These are phyloP conservation scores for Oleoguttula mirabilis DNA, from an alignment of 495 filamentous ascomycete genomes.

Conservation along the genomic window DNA sequence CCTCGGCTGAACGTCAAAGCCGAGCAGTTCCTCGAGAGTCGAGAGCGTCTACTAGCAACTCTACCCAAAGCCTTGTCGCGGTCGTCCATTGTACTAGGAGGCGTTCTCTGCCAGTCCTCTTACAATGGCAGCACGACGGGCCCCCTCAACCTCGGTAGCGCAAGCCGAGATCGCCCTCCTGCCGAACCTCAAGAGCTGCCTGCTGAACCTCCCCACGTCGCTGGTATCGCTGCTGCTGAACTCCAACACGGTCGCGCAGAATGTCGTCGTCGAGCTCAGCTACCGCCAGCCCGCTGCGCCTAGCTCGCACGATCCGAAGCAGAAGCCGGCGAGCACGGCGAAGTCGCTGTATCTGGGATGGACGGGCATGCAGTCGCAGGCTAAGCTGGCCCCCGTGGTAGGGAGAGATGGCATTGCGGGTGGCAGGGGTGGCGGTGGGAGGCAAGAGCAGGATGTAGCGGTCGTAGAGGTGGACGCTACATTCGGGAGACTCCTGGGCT, in stretches of 20 bases:
- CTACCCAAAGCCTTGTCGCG: too few relatives aligned
- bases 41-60: too few relatives aligned
- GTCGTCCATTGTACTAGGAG: too few relatives aligned
- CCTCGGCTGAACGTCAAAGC: too few relatives aligned
- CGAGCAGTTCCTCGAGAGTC: too few relatives aligned
- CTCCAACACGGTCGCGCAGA: conserved; percentile 83
- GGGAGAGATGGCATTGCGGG: conserved; percentile 58
- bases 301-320: conserved; percentile 14
- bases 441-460: conserved; percentile 55
- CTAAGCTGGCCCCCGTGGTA: conserved; percentile 59
- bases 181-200: conserved; percentile 71
- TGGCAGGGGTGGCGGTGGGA: conserved; percentile 33
- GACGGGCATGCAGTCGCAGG: conserved; percentile 93
- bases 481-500: conserved; percentile 68
- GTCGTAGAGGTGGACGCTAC: conserved; percentile 82
- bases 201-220: conserved; percentile 84
- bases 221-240: conserved; percentile 71
- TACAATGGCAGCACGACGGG: too few relatives aligned
- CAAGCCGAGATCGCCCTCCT: conserved; percentile 42
- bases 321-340: conserved; percentile 32
- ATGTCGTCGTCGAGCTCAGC: conserved; percentile 81
- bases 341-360: conserved; percentile 77
- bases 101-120: too few relatives aligned
- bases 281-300: conserved; percentile 26
- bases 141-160: too few relatives aligned